phyloP scores from a whole-genome alignment of 2,329 filamentous ascomycete genomes.

The Ophiobolus disseminans region DNA sequence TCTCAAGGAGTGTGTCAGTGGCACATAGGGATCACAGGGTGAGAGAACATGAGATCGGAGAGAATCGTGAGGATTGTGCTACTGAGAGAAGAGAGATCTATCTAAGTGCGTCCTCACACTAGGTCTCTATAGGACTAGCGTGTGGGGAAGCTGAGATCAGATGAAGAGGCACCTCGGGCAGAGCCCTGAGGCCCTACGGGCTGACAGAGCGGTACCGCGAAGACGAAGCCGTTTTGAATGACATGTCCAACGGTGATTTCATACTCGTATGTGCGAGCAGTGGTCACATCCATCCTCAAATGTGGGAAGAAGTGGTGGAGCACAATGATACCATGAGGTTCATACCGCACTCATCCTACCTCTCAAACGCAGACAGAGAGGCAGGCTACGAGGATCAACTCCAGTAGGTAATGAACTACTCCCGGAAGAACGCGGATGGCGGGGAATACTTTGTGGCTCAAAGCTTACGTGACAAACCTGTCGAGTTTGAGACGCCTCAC shows the following conservation, averaged over 20 bases:
- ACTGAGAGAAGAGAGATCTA: no score
- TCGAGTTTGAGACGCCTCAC: background rate
- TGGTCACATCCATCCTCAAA: background rate
- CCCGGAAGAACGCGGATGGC: background rate
- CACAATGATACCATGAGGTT: background rate
- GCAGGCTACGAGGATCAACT: conserved; percentile 1
- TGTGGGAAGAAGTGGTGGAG: background rate
- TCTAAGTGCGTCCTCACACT: no score
- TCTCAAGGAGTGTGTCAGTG: no score
- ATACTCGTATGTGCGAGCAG: background rate
- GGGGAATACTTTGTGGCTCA: background rate
- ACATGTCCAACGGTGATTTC: background rate
- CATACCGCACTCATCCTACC: background rate
- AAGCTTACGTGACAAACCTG: background rate
- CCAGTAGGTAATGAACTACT: conserved; percentile 3
- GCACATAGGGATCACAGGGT: no score
- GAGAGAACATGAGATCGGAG: no score
- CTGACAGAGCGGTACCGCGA: background rate
- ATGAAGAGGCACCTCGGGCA: no score
- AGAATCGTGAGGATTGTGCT: no score
- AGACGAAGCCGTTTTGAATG: background rate
- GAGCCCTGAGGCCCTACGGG: no score
- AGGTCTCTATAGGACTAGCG: no score
- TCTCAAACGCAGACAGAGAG: background rate
- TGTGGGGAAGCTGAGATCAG: no score